Conservation (phyloP, 176 grass and related monocot species). For the Juncus effusus region DNA sequence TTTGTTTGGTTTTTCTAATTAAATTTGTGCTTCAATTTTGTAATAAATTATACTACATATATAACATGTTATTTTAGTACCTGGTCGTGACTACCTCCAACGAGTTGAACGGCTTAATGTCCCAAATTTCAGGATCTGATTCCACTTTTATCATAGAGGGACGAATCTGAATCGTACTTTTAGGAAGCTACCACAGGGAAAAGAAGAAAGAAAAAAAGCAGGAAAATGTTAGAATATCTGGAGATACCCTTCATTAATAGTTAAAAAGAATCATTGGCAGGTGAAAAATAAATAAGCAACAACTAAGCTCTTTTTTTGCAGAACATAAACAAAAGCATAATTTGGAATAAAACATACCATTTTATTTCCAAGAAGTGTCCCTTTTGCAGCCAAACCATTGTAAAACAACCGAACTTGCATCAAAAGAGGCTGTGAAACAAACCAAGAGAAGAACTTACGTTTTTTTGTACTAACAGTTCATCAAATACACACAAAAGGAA, state of each 20-base stretch:
- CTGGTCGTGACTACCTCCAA: constrained; percentile 40
- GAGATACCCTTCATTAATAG: too few relatives aligned
- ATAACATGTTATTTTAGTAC: constrained; percentile 4
- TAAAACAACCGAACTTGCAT: constrained; percentile 77
- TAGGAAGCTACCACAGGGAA: constrained; percentile 35
- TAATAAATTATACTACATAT: not conserved
- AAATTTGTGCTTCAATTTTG: not conserved
- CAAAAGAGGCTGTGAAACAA: constrained; percentile 62
- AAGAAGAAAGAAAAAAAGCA: constrained; percentile 3
- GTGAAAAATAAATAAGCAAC: too few relatives aligned
- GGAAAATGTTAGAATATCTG: not conserved
- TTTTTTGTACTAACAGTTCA: constrained; percentile 8
- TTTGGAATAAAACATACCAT: constrained; percentile 29
- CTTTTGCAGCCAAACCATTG: constrained; percentile 61
- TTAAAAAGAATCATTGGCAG: too few relatives aligned
- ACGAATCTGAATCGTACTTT: constrained; percentile 30
- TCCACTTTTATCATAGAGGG: constrained; percentile 43
- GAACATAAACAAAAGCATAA: not conserved
- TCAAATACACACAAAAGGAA: not conserved
- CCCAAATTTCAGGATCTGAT: constrained; percentile 21
- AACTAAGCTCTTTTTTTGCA: too few relatives aligned
- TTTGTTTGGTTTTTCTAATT: not conserved
- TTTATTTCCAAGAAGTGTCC: constrained; percentile 61
- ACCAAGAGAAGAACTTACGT: constrained; percentile 7
- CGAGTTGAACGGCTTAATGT: constrained; percentile 38